These are phyloP conservation scores for Ustilago curta DNA, from an alignment of 1,284 basidiomycete species.

Conservation along the genomic window DNA sequence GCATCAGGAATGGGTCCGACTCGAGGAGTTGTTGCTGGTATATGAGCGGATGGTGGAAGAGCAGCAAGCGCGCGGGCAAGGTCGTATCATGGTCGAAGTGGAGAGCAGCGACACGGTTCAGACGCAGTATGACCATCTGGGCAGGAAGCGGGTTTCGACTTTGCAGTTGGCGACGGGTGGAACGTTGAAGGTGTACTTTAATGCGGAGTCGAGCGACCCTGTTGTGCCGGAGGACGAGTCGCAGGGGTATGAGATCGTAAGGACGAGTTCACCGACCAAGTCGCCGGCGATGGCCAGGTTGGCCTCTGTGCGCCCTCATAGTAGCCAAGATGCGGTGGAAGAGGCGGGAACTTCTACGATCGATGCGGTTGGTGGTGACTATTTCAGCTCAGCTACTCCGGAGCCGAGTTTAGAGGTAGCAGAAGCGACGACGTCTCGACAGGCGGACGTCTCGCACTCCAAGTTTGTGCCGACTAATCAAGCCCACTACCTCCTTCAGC, in stretches of 20 bases:
- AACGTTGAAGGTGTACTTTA: constrained; percentile 14
- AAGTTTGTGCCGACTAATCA: neutral
- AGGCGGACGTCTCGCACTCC: neutral
- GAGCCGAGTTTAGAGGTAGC: neutral
- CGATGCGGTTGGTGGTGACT: no score
- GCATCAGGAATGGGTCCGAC: constrained; percentile 21
- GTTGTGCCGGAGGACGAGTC: constrained; percentile 6
- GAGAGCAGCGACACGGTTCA: constrained; percentile 9
- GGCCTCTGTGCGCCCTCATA: neutral
- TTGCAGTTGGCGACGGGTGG: constrained; percentile 16
- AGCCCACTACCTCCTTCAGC: neutral
- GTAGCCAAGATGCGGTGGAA: neutral
- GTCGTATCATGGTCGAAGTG: constrained; percentile 24
- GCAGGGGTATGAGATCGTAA: constrained; percentile 12
- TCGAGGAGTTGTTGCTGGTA: constrained; percentile 18
- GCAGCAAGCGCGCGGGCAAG: constrained; percentile 20
- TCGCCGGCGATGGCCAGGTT: constrained; percentile 10
- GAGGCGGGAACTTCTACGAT: neutral
- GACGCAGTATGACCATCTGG: constrained; percentile 19
- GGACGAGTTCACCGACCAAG: constrained; percentile 6
- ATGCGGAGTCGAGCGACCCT: neutral
- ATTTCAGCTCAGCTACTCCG: neutral
- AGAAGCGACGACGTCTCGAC: neutral
- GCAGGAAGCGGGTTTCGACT: constrained; percentile 12
- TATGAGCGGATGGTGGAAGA: constrained; percentile 11